Evolutionary conservation across 495 filamentous ascomycete genomes (phyloP).

Genomic region (Penicillium pancosmium): DNA sequence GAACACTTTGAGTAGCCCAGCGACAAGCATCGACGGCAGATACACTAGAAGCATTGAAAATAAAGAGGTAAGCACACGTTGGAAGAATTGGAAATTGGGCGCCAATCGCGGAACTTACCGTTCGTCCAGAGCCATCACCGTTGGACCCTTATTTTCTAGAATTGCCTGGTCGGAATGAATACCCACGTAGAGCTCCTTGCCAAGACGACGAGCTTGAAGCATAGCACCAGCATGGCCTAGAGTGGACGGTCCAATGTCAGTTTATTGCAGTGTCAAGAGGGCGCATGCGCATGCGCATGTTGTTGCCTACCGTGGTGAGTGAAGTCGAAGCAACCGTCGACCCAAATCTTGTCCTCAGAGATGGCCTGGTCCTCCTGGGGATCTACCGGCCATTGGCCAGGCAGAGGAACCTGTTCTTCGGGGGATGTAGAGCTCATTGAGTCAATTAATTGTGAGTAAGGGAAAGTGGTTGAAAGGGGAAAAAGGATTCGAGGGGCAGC

Average conservation of each 20-base stretch:
- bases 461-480: background rate
- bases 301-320: slow-evolving; percentile 79
- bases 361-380: slow-evolving; percentile 64
- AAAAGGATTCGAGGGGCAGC: background rate
- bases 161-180: slow-evolving; percentile 96
- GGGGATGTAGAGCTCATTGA: slow-evolving; percentile 23
- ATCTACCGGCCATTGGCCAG: slow-evolving; percentile 67
- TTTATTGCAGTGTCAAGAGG: background rate
- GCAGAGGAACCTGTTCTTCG: slow-evolving; percentile 41
- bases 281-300: background rate
- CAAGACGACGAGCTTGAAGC: slow-evolving; percentile 86
- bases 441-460: too few species aligned
- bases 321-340: slow-evolving; percentile 99
- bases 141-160: slow-evolving; percentile 94
- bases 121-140: slow-evolving; percentile 92
- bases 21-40: slow-evolving; percentile 91
- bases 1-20: slow-evolving; percentile 83
- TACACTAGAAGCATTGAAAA: slow-evolving; percentile 47
- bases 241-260: background rate
- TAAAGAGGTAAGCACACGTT: slow-evolving; percentile 23
- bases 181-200: slow-evolving; percentile 84
- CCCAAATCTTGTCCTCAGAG: slow-evolving; percentile 82
- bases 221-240: slow-evolving; percentile 94
- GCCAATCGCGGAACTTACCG: slow-evolving; percentile 54
- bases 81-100: background rate